phyloP scores from a whole-genome alignment of 352 stramenopile species.

The Globisporangium alternatum region DNA sequence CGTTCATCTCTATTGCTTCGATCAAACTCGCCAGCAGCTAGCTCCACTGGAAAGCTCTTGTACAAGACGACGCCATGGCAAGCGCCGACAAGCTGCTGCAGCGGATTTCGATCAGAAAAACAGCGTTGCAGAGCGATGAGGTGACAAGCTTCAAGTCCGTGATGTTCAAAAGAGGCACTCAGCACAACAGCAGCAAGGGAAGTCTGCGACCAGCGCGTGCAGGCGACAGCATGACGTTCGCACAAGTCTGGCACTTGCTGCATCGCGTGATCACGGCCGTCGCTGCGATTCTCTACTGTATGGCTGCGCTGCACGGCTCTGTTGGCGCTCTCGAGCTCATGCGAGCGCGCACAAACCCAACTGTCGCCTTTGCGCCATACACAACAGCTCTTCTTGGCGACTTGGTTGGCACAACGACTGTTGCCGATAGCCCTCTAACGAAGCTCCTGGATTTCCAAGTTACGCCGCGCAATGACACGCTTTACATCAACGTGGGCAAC shows the following conservation, averaged over 20 bases:
- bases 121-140: not conserved
- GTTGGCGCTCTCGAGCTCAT: conserved; percentile 2
- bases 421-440: conserved; percentile 33
- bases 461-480: conserved; percentile 11
- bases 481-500: conserved; percentile 3
- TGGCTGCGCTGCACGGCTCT: not conserved
- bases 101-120: not conserved
- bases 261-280: not conserved
- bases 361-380: not conserved
- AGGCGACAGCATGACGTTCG: not conserved
- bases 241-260: not conserved
- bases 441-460: conserved; percentile 13
- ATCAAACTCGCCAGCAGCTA: too few species aligned
- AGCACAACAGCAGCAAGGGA: not conserved
- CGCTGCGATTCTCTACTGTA: conserved; percentile 6
- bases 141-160: not conserved
- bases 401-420: conserved; percentile 13
- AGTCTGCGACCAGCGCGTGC: not conserved
- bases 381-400: conserved; percentile 11
- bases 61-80: not conserved
- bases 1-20: not conserved
- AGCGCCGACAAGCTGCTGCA: not conserved
- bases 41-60: not conserved
- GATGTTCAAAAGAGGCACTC: too few species aligned
- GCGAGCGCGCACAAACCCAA: not conserved